phyloP scores from a whole-genome alignment of 1,284 basidiomycete species.

The Leccinum pachyderme region DNA sequence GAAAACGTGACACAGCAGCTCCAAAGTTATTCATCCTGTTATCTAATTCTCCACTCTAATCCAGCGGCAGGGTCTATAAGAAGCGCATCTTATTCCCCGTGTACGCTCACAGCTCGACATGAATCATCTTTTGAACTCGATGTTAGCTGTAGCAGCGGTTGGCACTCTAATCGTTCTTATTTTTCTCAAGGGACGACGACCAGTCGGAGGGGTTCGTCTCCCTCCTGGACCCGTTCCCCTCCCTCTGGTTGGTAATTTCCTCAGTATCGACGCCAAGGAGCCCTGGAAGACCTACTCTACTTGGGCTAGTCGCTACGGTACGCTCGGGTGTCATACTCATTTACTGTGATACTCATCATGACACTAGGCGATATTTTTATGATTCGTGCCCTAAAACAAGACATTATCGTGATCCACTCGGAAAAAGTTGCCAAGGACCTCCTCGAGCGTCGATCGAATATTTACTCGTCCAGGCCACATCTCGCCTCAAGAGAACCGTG shows the following conservation, averaged over 20 bases:
- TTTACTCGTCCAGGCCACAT: constrained; percentile 29
- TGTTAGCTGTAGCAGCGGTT: constrained; percentile 1
- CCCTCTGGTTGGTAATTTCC: constrained; percentile 23
- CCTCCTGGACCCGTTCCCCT: constrained; percentile 25
- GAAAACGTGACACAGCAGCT: too few species aligned
- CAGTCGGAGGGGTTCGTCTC: constrained; percentile 6
- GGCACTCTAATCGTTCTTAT: constrained; percentile 2
- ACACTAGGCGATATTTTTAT: constrained; percentile 22
- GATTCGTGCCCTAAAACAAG: constrained; percentile 21
- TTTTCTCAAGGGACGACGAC: constrained; percentile 10
- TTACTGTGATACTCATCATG: not conserved
- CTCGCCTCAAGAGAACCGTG: constrained; percentile 25
- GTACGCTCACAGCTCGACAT: not conserved
- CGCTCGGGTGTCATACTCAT: not conserved
- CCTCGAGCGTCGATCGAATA: constrained; percentile 21
- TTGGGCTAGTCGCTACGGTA: constrained; percentile 23
- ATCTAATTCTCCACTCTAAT: not conserved
- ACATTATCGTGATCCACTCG: constrained; percentile 25
- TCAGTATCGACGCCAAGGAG: constrained; percentile 19
- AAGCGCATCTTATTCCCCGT: not conserved
- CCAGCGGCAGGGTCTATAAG: not conserved
- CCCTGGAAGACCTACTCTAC: constrained; percentile 24
- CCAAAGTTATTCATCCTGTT: not conserved
- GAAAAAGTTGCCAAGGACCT: constrained; percentile 25
- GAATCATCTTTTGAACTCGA: constrained; percentile 1